Percentiles rank a stretch among this genome's conserved stretches.
phyloP scores from a whole-genome alignment of 148 eudicot species.

The Fagopyrum esculentum region DNA sequence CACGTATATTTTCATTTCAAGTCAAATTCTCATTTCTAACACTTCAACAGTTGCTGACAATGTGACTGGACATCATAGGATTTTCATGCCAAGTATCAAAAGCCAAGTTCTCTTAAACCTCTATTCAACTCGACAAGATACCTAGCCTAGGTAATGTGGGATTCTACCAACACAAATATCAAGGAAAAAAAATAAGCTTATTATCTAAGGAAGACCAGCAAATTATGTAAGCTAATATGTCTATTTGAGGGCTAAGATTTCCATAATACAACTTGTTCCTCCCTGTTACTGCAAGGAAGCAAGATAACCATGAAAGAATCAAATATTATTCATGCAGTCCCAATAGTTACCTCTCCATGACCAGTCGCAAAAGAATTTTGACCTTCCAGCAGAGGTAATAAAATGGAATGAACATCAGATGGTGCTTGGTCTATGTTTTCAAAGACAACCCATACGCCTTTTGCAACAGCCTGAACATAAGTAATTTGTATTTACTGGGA shows the following conservation, averaged over 20 bases:
- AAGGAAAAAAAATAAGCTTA: neutral
- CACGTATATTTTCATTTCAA: neutral
- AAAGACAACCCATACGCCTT: conserved; percentile 91
- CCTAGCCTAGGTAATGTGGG: neutral
- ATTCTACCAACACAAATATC: neutral
- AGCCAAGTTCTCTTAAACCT: neutral
- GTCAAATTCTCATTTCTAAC: neutral
- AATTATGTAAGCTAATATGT: neutral
- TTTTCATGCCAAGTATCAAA: neutral
- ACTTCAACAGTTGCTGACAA: neutral
- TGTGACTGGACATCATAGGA: neutral
- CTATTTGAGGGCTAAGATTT: neutral
- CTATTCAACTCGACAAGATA: neutral
- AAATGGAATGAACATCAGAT: conserved; percentile 73
- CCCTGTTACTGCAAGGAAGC: too few species aligned
- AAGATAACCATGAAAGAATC: neutral
- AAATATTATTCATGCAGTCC: neutral
- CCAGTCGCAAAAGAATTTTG: conserved; percentile 66
- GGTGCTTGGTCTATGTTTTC: conserved; percentile 97
- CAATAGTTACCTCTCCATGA: conserved; percentile 74
- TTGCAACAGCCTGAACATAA: conserved; percentile 58
- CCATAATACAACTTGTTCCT: neutral
- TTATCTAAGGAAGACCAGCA: neutral
- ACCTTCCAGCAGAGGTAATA: conserved; percentile 91
- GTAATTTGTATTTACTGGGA: conserved; percentile 2